Percentiles rank a stretch among this genome's conserved stretches.
Evolutionary conservation across 2,329 filamentous ascomycete species (phyloP).

Genomic region (Sclerotinia sclerotiorum): DNA sequence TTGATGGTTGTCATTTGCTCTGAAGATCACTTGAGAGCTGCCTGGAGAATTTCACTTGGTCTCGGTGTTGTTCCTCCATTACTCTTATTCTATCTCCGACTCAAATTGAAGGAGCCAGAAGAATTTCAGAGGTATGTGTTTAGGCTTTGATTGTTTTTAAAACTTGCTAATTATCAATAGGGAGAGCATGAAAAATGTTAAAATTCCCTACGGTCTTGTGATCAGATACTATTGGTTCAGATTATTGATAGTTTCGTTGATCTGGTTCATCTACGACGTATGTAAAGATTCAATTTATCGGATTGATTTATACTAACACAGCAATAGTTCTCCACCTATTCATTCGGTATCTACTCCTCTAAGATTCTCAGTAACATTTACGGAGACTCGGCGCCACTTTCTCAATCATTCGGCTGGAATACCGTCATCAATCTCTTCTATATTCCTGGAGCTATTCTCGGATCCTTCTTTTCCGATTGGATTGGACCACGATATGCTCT

Average conservation of each 20-base stretch:
- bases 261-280: slow-evolving; percentile 84
- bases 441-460: slow-evolving; percentile 76
- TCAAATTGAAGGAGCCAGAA: slow-evolving; percentile 75
- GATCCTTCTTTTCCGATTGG: slow-evolving; percentile 74
- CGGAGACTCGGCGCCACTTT: slow-evolving; percentile 59
- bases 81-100: slow-evolving; percentile 66
- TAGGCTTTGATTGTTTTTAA: not conserved
- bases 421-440: slow-evolving; percentile 88
- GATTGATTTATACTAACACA: slow-evolving; percentile 26
- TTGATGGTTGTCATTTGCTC: slow-evolving; percentile 57
- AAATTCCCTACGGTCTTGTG: slow-evolving; percentile 57
- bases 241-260: slow-evolving; percentile 65
- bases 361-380: slow-evolving; percentile 69
- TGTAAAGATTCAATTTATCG: slow-evolving; percentile 33
- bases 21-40: slow-evolving; percentile 62
- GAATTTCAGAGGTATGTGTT: slow-evolving; percentile 56
- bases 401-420: slow-evolving; percentile 83
- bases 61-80: slow-evolving; percentile 77
- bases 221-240: slow-evolving; percentile 71
- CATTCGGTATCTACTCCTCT: slow-evolving; percentile 82
- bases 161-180: slow-evolving; percentile 28
- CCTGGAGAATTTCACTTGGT: slow-evolving; percentile 80
- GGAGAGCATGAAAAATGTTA: slow-evolving; percentile 43
- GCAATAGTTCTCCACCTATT: slow-evolving; percentile 71
- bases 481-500: slow-evolving; percentile 77